Evolutionary conservation across 495 filamentous ascomycete species (phyloP).

Genomic region (Lineolata rhizophorae): DNA sequence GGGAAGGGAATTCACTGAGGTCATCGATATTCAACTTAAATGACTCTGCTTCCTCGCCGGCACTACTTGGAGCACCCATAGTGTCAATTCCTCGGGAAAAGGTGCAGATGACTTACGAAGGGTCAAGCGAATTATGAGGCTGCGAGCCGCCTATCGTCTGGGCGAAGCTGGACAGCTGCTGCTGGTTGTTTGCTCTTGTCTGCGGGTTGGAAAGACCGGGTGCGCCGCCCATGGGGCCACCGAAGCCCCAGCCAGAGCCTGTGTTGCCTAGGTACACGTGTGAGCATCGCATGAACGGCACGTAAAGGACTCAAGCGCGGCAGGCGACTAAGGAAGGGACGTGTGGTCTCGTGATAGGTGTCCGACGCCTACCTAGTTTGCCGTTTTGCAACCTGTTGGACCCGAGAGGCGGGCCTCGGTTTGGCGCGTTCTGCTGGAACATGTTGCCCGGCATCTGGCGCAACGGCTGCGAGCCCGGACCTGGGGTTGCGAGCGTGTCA

Average conservation of each 20-base stretch:
- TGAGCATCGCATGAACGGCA: not conserved
- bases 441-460: conserved; percentile 8
- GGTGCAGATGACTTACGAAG: conserved; percentile 39
- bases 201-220: conserved; percentile 34
- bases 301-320: not conserved
- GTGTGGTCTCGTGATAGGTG: too few relatives aligned
- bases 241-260: conserved; percentile 10
- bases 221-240: conserved; percentile 45
- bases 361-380: conserved; percentile 10
- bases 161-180: conserved; percentile 64
- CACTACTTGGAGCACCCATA: conserved; percentile 3
- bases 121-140: conserved; percentile 48
- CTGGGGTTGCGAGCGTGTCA: too few relatives aligned
- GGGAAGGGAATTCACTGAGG: conserved; percentile 58
- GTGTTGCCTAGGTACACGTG: conserved; percentile 2
- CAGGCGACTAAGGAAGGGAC: too few relatives aligned
- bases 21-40: conserved; percentile 2
- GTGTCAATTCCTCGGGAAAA: conserved; percentile 6
- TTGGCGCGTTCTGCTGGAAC: conserved; percentile 9
- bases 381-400: conserved; percentile 12
- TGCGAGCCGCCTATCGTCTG: conserved; percentile 64
- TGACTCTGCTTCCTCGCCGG: too few relatives aligned
- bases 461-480: conserved; percentile 8
- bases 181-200: conserved; percentile 37
- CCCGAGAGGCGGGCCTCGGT: conserved; percentile 8